Base-by-base conservation (phyloP, 2,329 filamentous ascomycete genomes). In the Lachnellula cervina region DNA sequence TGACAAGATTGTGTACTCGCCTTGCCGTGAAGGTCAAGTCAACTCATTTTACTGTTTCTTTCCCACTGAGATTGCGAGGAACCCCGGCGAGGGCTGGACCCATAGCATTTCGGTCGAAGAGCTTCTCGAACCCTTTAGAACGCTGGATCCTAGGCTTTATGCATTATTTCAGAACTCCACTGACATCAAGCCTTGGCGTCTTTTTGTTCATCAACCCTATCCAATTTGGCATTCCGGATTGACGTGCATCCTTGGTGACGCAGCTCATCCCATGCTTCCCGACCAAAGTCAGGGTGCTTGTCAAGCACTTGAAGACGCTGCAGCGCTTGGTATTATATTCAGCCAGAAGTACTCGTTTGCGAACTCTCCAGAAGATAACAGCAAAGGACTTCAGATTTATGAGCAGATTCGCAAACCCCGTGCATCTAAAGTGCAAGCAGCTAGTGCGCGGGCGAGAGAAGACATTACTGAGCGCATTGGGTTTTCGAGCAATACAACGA, bases 191-290 rank as follows among this genome's bases (percentile, higher is more conserved):
- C 65, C 64, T 35, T 68, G 66, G 67, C 49, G 65, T 17, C 40
- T 57, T 1, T 56, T 56, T 16, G 56, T 82, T 14, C 84, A 87
- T 67, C 37, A 59, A 37, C 82, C 82, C 1, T 87, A 87, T 57
- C 77, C 78, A 0, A 81, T 82, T 61, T 73, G 82, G 54, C 70
- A 75, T 48, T 79, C 79, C 61, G 71, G 68, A 17, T 73, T 69
- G 23, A 77, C 78, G 0, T 83, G 80, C 49, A 70, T 88, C 1
- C 67, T 88, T 14, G 85, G 85, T 3, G 85, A 88, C 63, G 84
- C 85, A 5, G 83, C 76, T 2, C 84, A 87, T 62, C 84, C 84
- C 1, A 86, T 86, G 81, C 82, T 87, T 79, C 83, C 84, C 1
- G 78, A 88, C 64, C 85, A 88, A 66, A 84, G 80, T 55, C 85